Percentiles rank a stretch among this genome's conserved stretches.
phyloP scores from a whole-genome alignment of 768 basidiomycete species.

The Hypsizygus marmoreus region DNA sequence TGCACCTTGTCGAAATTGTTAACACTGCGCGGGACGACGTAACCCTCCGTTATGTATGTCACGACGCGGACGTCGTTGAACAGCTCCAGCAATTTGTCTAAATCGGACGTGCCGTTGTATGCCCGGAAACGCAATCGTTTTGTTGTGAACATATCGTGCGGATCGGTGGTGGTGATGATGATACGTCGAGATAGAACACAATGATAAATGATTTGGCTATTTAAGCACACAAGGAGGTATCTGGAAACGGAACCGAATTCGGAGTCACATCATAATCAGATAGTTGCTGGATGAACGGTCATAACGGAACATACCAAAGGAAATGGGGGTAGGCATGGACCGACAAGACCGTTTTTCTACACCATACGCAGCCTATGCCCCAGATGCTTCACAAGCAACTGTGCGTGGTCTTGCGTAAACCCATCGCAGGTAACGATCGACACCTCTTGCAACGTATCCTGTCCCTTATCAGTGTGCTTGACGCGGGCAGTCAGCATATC shows the following conservation, averaged over 20 bases:
- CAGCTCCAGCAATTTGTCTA: slow-evolving; percentile 28
- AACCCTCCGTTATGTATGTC: slow-evolving; percentile 8
- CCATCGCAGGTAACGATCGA: slow-evolving; percentile 41
- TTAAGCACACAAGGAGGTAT: too few relatives aligned
- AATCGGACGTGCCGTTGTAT: slow-evolving; percentile 30
- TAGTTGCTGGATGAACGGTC: too few relatives aligned
- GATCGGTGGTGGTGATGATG: not conserved
- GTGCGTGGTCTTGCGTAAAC: slow-evolving; percentile 28
- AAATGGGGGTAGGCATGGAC: not conserved
- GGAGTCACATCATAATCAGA: too few relatives aligned
- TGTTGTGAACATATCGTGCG: slow-evolving; percentile 27
- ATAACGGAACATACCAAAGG: too few relatives aligned
- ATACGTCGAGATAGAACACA: not conserved
- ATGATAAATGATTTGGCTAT: slow-evolving; percentile 6
- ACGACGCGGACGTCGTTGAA: slow-evolving; percentile 32
- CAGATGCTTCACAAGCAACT: slow-evolving; percentile 27
- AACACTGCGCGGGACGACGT: slow-evolving; percentile 9
- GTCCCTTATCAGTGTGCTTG: slow-evolving; percentile 33
- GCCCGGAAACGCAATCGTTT: slow-evolving; percentile 34
- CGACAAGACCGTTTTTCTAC: not conserved
- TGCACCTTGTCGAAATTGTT: slow-evolving; percentile 10
- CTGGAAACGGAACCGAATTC: too few relatives aligned
- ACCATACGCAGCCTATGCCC: slow-evolving; percentile 26
- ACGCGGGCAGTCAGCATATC: slow-evolving; percentile 52
- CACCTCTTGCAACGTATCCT: slow-evolving; percentile 34